These are phyloP conservation scores for Ulmus americana DNA, from an alignment of 331 rosid genomes.

Conservation along the genomic window DNA sequence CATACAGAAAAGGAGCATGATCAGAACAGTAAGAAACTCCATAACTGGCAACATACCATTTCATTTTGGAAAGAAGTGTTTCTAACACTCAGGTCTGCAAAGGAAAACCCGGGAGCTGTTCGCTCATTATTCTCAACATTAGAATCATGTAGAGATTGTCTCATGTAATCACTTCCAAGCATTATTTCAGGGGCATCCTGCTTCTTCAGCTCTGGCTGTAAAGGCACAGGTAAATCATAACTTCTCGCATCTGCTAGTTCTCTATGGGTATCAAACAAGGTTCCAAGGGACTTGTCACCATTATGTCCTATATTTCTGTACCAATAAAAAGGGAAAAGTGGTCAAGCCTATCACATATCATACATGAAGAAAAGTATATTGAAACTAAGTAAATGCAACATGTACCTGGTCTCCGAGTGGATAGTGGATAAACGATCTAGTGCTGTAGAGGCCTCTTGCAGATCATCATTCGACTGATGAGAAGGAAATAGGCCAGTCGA, in stretches of 20 bases:
- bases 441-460: slow-evolving; percentile 32
- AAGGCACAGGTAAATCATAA: slow-evolving; percentile 27
- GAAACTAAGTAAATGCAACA: slow-evolving; percentile 16
- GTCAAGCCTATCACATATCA: slow-evolving; percentile 13
- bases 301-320: slow-evolving; percentile 28
- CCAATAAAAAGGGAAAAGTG: slow-evolving; percentile 1
- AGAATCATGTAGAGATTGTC: slow-evolving; percentile 29
- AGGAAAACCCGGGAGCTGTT: slow-evolving; percentile 34
- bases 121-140: slow-evolving; percentile 25
- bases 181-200: slow-evolving; percentile 29
- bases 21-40: slow-evolving; percentile 9
- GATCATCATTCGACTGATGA: slow-evolving; percentile 29
- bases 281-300: slow-evolving; percentile 26
- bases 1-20: background rate
- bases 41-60: slow-evolving; percentile 28
- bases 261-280: slow-evolving; percentile 21
- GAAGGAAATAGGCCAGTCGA: slow-evolving; percentile 28
- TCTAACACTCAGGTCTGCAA: slow-evolving; percentile 30
- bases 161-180: slow-evolving; percentile 28
- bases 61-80: slow-evolving; percentile 30
- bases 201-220: slow-evolving; percentile 32
- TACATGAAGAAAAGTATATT: slow-evolving; percentile 16
- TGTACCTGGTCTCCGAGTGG: slow-evolving; percentile 40
- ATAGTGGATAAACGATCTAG: slow-evolving; percentile 29
- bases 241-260: slow-evolving; percentile 24